Base-by-base conservation (phyloP, 805 yeast genomes). In the Candida incommunis region DNA sequence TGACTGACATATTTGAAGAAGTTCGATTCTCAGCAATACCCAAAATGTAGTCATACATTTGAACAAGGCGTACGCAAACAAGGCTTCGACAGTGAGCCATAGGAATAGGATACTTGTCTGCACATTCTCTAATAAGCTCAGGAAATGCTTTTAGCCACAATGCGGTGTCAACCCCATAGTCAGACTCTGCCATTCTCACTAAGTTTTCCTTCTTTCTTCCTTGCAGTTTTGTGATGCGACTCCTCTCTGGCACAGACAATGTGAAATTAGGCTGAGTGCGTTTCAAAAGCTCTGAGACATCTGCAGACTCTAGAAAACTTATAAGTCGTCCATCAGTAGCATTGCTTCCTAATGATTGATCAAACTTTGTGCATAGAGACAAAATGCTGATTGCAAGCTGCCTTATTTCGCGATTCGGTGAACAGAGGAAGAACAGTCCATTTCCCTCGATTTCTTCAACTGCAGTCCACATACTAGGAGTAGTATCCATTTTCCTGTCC, bases 361-460 rank as follows among this genome's bases (percentile, higher is more conserved):
- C 98, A 65, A 92, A 87, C 48, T 77, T 82, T n/a, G 85, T 86
- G 1, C 85, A 82, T 18, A 88, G 68, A 54, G 78, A 72, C 47
- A 92, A 62, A 5, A 94, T 79, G 3, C 80, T 71, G 2, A 88
- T 68, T 0, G 94, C 97, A 41, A 79, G 64, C 48, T 76, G 78
- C 45, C 99, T 69, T 11, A 85, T 73, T 22, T 74, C 69, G 40
- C 81, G 71, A 57, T 87, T 95, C 52, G 87, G 94, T 1, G 95
- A 84, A 54, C 95, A 84, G 21, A 92, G 66, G 56, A 94, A 90
- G 55, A 85, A 92, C 24, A 92, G 63, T 0, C 96, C 99, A 57
- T 88, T 85, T 0, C 98, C 96, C 62, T 92, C 98, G 7, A 90
- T 84, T 50, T 90, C 96, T 61, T 92, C 97, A 41, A 92, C 80